Conservation (phyloP, 768 basidiomycete genomes). For the Multifurca ochricompacta region DNA sequence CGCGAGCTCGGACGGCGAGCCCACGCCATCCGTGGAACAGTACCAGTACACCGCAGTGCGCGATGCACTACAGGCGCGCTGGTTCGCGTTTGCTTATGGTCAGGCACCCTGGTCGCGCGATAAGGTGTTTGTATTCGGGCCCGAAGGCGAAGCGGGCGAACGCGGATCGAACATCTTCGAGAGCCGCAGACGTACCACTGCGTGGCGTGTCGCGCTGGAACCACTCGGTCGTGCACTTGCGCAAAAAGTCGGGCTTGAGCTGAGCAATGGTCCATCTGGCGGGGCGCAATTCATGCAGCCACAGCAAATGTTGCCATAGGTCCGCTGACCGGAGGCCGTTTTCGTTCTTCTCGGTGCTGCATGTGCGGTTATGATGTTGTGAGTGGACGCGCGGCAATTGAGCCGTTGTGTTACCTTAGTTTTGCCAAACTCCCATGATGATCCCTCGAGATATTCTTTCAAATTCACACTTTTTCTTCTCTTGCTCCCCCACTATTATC, state of each 20-base stretch:
- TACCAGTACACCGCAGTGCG: constrained; percentile 60
- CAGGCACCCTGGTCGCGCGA: constrained; percentile 64
- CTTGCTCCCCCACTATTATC: neutral
- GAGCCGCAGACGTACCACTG: constrained; percentile 46
- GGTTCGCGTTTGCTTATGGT: constrained; percentile 70
- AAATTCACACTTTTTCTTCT: neutral
- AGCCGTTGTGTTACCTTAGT: too few relatives aligned
- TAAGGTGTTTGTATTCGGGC: constrained; percentile 72
- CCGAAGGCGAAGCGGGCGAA: constrained; percentile 75
- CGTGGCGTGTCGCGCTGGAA: constrained; percentile 61
- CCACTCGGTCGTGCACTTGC: constrained; percentile 60
- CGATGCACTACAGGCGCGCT: constrained; percentile 62
- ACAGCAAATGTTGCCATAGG: neutral
- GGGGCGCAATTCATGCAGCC: constrained; percentile 1
- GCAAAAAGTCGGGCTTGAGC: constrained; percentile 66
- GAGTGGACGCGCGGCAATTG: too few relatives aligned
- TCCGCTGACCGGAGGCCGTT: too few relatives aligned
- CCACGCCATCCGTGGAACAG: constrained; percentile 51
- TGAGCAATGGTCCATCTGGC: constrained; percentile 57
- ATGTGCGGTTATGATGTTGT: too few relatives aligned
- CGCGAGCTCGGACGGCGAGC: constrained; percentile 37
- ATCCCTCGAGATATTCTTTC: neutral
- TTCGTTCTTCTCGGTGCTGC: too few relatives aligned
- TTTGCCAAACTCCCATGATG: too few relatives aligned
- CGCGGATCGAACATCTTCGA: constrained; percentile 57